phyloP scores from a whole-genome alignment of 139 green algal genomes.

The Tetraselmis chui region DNA sequence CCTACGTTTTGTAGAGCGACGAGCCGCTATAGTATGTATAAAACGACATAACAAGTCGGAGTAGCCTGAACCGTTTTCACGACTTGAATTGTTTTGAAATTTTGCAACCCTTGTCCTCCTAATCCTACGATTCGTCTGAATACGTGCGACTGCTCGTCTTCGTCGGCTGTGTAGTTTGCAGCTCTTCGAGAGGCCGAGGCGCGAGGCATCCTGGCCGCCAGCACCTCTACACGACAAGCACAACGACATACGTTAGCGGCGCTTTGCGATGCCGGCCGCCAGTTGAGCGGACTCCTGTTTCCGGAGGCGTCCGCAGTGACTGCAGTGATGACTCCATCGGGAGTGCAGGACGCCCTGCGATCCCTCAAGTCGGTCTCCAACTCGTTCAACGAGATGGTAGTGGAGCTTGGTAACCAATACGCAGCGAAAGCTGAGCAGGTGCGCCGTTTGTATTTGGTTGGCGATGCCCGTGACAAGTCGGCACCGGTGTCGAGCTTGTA shows the following conservation, averaged over 20 bases:
- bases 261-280: background rate
- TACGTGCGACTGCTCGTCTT: too few species aligned
- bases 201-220: background rate
- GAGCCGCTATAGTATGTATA: too few species aligned
- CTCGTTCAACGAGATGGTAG: background rate
- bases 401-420: background rate
- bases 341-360: background rate
- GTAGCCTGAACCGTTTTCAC: too few species aligned
- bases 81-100: too few species aligned
- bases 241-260: background rate
- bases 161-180: background rate
- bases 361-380: background rate
- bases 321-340: background rate
- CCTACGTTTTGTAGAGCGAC: too few species aligned
- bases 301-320: too few species aligned
- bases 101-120: too few species aligned
- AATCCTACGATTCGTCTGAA: too few species aligned
- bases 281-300: background rate
- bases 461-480: too few species aligned
- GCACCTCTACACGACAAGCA: background rate
- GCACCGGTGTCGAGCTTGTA: too few species aligned
- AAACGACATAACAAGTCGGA: too few species aligned
- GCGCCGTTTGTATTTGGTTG: too few species aligned
- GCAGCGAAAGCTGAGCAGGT: background rate
- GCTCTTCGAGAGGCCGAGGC: background rate